Base-by-base conservation (phyloP, 305 asterid genomes). In the Fraxinus nigra region DNA sequence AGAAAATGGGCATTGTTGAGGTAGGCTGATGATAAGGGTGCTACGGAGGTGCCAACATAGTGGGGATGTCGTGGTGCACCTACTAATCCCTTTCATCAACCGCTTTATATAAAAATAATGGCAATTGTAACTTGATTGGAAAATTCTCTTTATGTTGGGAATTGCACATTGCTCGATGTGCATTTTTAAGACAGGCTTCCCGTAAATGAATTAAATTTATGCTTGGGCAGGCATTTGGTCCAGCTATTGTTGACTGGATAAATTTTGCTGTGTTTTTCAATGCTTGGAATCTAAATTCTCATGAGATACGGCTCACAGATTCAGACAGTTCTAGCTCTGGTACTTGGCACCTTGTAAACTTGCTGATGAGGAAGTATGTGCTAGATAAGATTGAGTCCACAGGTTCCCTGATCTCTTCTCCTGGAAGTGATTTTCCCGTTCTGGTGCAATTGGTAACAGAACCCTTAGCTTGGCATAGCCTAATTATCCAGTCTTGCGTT, bases 381-480 rank as follows among this genome's bases (percentile, higher is more conserved):
- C 75, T 75, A 51, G 95, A 92, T 79, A 94, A 89, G 67, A 75
- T 94, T 54, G 79, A 69, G 86, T 88, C 94, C 38, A 85, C 84
- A 7, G 95, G 97, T 65, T 83, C 93, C 32, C n/a, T 90, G 37
- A 34, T 85, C 22, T 86, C 97, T 65, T 92, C 97, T 79, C 97
- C 97, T n/a, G 98, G 99, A 40, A 84, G 77, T 34, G 90, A 90
- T 84, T 89, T 97, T 80, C 84, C 94, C 1, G 65, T 85, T 54
- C 84, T 97, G 79, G 97, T 94, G 74, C 98, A 92, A 84, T 87
- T 97, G 80, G 84, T 97, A 22, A 92, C 97, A 11, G 99, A 97
- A 84, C 94, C 99, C 85, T 83, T 95, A 80, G 87, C 99, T 78
- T 97, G 99, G 99, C 98, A 97, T 79, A 67, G 90, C 84, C 87